These are phyloP conservation scores for Cinchona pubescens DNA, from an alignment of 257 asterid genomes.

Conservation along the genomic window DNA sequence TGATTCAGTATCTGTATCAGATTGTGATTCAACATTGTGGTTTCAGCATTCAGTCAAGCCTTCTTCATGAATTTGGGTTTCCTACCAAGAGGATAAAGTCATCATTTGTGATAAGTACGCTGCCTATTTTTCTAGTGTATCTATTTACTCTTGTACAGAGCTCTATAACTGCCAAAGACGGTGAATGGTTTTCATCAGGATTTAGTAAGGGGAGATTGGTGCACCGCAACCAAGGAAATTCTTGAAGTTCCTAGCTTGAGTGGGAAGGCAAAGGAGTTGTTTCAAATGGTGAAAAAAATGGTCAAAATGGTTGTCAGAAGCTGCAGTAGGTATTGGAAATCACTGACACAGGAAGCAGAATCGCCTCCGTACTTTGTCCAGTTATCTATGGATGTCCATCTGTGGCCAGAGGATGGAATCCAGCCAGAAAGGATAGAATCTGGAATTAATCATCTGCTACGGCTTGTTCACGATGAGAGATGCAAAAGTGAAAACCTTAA, in stretches of 20 bases:
- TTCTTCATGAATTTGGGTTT: slow-evolving; percentile 73
- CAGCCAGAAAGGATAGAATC: slow-evolving; percentile 98
- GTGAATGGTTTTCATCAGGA: slow-evolving; percentile 83
- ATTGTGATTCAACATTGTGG: slow-evolving; percentile 94
- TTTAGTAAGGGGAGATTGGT: slow-evolving; percentile 44
- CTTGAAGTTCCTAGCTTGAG: slow-evolving; percentile 49
- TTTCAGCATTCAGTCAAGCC: slow-evolving; percentile 63
- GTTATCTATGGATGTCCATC: slow-evolving; percentile 80
- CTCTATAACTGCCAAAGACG: slow-evolving; percentile 96
- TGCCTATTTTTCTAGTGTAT: slow-evolving; percentile 89
- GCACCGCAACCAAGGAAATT: slow-evolving; percentile 39
- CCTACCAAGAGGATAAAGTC: slow-evolving; percentile 74
- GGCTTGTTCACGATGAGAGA: slow-evolving; percentile 64
- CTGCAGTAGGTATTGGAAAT: slow-evolving; percentile 89
- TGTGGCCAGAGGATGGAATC: slow-evolving; percentile 98
- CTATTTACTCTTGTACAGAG: slow-evolving; percentile 89
- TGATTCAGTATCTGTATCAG: slow-evolving; percentile 87
- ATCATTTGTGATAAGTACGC: slow-evolving; percentile 77
- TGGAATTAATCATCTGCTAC: slow-evolving; percentile 73
- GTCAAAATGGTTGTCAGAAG: slow-evolving; percentile 44
- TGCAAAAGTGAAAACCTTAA: slow-evolving; percentile 59
- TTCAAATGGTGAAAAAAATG: slow-evolving; percentile 42
- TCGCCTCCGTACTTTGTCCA: slow-evolving; percentile 98
- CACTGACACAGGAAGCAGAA: slow-evolving; percentile 96
- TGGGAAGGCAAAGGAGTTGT: slow-evolving; percentile 47